Base-by-base conservation (phyloP, 148 eudicot genomes). In the Persicaria maculosa region DNA sequence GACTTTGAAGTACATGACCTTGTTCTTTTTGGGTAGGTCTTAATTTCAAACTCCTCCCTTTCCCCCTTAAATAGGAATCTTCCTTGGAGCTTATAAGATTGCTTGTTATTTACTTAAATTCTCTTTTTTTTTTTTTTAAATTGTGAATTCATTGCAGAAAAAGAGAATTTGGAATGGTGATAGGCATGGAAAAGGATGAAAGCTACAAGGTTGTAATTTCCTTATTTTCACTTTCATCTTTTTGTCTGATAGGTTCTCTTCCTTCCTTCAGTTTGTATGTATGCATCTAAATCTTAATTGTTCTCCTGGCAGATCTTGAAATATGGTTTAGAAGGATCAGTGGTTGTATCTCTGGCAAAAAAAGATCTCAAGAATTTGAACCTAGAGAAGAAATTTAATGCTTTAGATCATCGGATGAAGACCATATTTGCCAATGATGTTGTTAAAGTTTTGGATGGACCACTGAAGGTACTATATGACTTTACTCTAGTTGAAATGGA, bases 151-250 rank as follows among this genome's bases (percentile, higher is more conserved):
- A 9, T 57, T 81, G 84, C 89, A 95, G 99, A 71, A 86, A 88
- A 81, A 86, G 86, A 84, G 97, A 91, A 47, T 95, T 90, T 80
- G 99, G 99, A 4, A 90, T 95, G 75, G 79, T 95, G 31, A 78
- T 90, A 69, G 92, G 97, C 80, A 57, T 82, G 75, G 97, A 95
- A 79, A 95, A 95, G 80, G 97, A 90, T 79, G 97, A 90, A 17
- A 81, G 58, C 65, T 88, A 86, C 79, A 95, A 89, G 99, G 99
- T 95, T 77, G 55, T 64, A 9, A 61, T 16, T 7, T 19, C 7
- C 54, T 54, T 65, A 65, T 1, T 3, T 22, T 65, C 9, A 9
- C 9, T 65, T 65, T 8, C 43, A 14, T 65, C 70, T 36, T 14
- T 52, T 8, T 71, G 54, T 48, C 36, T 20, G 6, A 68, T 45